Evolutionary conservation across 352 stramenopile species (phyloP).

Genomic region (Globisporangium rhizosaccharum): DNA sequence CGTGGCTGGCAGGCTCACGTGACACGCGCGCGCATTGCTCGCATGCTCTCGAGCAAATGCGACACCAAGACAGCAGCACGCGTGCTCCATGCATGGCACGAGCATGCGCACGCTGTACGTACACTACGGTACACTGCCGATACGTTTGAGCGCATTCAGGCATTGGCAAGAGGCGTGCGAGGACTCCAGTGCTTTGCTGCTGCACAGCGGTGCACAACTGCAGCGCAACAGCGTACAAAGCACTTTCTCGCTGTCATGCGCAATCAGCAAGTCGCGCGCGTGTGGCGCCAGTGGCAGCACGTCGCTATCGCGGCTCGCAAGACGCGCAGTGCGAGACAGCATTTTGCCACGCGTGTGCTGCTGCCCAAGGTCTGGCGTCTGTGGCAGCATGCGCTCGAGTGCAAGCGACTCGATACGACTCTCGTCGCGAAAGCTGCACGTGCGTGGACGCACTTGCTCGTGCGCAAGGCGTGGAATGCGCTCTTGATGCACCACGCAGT

Average conservation of each 20-base stretch:
- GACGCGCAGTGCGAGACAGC: constrained; percentile 13
- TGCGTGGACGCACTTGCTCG: constrained; percentile 20
- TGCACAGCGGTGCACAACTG: constrained; percentile 1
- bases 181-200: constrained; percentile 13
- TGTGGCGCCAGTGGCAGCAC: constrained; percentile 25
- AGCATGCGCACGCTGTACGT: constrained; percentile 6
- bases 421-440: constrained; percentile 6
- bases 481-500: constrained; percentile 9
- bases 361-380: constrained; percentile 22
- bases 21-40: constrained; percentile 22
- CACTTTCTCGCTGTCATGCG: constrained; percentile 18
- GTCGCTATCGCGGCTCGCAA: constrained; percentile 16
- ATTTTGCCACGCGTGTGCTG: constrained; percentile 23
- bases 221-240: constrained; percentile 13
- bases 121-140: constrained; percentile 6
- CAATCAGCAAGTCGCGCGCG: constrained; percentile 6
- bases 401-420: background rate
- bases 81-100: constrained; percentile 21
- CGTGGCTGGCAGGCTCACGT: constrained; percentile 42
- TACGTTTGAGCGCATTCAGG: constrained; percentile 18
- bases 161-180: constrained; percentile 18
- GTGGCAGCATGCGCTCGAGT: constrained; percentile 16
- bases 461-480: constrained; percentile 23
- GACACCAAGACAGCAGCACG: constrained; percentile 8
- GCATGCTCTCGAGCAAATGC: constrained; percentile 17